Base-by-base conservation (phyloP, 306 rosid genomes). In the Alnus glutinosa region DNA sequence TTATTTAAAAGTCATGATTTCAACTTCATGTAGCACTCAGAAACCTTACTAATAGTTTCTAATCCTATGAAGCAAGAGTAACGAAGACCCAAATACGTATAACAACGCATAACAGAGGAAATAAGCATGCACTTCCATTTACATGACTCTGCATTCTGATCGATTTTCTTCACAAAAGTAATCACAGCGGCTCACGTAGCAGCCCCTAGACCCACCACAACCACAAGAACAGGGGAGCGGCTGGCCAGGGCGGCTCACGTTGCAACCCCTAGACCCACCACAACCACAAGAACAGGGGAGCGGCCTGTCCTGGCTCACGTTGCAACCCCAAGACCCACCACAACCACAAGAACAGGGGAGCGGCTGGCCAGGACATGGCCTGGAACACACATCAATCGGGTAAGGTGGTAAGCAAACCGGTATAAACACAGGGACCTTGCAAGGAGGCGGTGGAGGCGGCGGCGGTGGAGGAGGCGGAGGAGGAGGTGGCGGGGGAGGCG, bases 71-170 rank as follows among this genome's bases (percentile, higher is more conserved):
- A 23, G 28, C 28, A 23, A 23, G 28, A 23, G 28, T 23, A 23
- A 23, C 28, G 28, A 23, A 23, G 28, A 23, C 28, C 28, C 28
- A 23, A 23, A 23, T 23, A 23, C 28, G 28, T 23, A 23, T 23
- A 23, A 23, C 28, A 23, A 23, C 28, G 28, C 28, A 23, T 23
- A 23, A 23, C 28, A 23, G 28, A 23, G 28, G 28, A 23, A 23
- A 23, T 16, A 51, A 4, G 55, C 28, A 39, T 5, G 13, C 28
- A 23, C 28, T 23, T 23, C 28, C 13, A 11, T 4, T 87, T 86
- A 92, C 98, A 93, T 90, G 3, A 90, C 64, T 11, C 36, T 42
- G 78, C 98, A 89, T 7, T 75, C 94, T 0, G 73, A 1, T 3
- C 89, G 49, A 51, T 86, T 87, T 70, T 90, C 91, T 32, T 92